These are phyloP conservation scores for Trichosporon coremiiforme DNA, from an alignment of 1,284 basidiomycete genomes.

Conservation along the genomic window DNA sequence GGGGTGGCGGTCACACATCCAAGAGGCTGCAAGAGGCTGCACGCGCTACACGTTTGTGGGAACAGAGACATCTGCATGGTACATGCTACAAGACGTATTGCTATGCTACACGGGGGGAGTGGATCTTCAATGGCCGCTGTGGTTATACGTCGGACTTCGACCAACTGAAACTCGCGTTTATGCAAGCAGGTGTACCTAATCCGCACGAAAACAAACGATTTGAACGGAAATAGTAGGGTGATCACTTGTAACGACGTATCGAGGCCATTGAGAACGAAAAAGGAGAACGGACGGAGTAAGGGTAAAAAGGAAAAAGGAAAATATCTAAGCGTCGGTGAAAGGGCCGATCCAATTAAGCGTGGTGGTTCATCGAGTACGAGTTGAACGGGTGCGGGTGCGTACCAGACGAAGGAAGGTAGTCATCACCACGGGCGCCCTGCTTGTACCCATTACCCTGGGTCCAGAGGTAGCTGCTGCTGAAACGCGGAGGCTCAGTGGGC, in stretches of 20 bases:
- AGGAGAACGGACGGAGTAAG: neutral
- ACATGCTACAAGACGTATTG: slow-evolving; percentile 32
- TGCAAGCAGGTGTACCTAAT: slow-evolving; percentile 7
- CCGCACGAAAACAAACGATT: neutral
- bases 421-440: slow-evolving; percentile 6
- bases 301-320: neutral
- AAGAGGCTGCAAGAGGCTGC: neutral
- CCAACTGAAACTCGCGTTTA: neutral
- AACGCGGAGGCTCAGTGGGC: slow-evolving; percentile 23
- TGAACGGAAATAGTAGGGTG: slow-evolving; percentile 10
- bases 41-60: neutral
- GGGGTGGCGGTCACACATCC: neutral
- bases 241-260: neutral
- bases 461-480: slow-evolving; percentile 18
- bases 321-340: neutral
- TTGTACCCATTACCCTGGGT: neutral
- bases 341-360: slow-evolving; percentile 1
- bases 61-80: slow-evolving; percentile 23
- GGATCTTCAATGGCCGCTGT: slow-evolving; percentile 1
- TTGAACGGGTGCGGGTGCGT: slow-evolving; percentile 7
- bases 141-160: neutral
- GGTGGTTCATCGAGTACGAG: slow-evolving; percentile 18
- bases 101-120: slow-evolving; percentile 23
- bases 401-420: slow-evolving; percentile 4
- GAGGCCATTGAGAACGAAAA: neutral